Evolutionary conservation across 2,329 filamentous ascomycete genomes (phyloP).

Genomic region (Bertia moriformis): DNA sequence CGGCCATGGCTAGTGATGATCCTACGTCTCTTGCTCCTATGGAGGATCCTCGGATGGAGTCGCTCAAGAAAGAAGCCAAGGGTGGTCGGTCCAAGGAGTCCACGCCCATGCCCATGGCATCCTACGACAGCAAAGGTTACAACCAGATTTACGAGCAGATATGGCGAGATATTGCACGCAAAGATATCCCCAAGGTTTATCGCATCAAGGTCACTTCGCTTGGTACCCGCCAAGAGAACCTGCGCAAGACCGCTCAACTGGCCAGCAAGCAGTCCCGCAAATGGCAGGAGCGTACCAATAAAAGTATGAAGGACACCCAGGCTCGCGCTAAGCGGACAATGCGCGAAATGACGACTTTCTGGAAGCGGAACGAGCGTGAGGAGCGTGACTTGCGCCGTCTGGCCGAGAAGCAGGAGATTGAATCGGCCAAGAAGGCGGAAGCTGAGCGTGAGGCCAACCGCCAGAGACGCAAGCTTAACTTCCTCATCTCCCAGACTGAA

Average conservation of each 20-base stretch:
- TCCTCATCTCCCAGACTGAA: constrained; percentile 96
- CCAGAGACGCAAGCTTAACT: constrained; percentile 97
- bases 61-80: constrained; percentile 42
- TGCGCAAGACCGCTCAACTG: constrained; percentile 92
- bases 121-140: constrained; percentile 80
- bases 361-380: constrained; percentile 96
- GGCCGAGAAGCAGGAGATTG: constrained; percentile 87
- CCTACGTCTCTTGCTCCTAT: neutral
- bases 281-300: constrained; percentile 96
- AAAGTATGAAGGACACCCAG: constrained; percentile 94
- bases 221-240: constrained; percentile 78
- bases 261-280: constrained; percentile 93
- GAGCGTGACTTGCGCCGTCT: constrained; percentile 88
- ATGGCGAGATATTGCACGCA: constrained; percentile 83
- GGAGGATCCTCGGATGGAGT: constrained; percentile 57
- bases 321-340: constrained; percentile 94
- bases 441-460: constrained; percentile 93
- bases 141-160: constrained; percentile 97
- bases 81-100: constrained; percentile 16
- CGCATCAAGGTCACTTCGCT: constrained; percentile 78
- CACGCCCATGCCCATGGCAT: constrained; percentile 38
- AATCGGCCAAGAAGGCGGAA: constrained; percentile 91
- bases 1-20: constrained; percentile 33
- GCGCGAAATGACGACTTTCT: constrained; percentile 99
- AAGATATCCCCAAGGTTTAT: constrained; percentile 84